These are phyloP conservation scores for Talaromyces amestolkiae DNA, from an alignment of 2,329 filamentous ascomycete species.

Conservation along the genomic window DNA sequence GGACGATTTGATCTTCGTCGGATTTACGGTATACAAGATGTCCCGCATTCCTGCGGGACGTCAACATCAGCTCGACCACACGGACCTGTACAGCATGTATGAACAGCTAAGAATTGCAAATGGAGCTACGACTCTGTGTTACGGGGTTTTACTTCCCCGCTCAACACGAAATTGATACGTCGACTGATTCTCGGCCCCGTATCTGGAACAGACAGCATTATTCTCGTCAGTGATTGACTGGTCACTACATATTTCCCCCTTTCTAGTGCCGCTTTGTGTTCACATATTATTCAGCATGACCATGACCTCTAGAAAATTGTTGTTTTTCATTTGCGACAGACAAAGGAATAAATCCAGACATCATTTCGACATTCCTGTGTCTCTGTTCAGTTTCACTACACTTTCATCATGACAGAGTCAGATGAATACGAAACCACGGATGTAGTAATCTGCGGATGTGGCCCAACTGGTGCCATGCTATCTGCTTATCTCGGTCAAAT, in stretches of 20 bases:
- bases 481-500: conserved; percentile 28
- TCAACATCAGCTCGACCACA: neutral
- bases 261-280: neutral
- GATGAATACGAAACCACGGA: conserved; percentile 24
- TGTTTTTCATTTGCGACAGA: too few relatives aligned
- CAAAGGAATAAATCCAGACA: neutral
- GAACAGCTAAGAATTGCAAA: neutral
- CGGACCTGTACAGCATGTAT: neutral
- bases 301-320: neutral
- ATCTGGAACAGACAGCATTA: neutral
- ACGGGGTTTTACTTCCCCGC: neutral
- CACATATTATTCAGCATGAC: neutral
- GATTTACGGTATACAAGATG: neutral
- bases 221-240: neutral
- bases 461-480: conserved; percentile 31
- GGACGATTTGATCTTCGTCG: neutral
- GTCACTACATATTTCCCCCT: neutral
- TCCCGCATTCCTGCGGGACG: neutral
- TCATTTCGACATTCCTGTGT: neutral
- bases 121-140: neutral
- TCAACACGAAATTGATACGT: neutral
- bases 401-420: conserved; percentile 3
- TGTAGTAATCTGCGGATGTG: conserved; percentile 33
- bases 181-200: neutral
- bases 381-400: neutral